Conservation (phyloP, 2,329 filamentous ascomycete species). For the Curvularia eragrostidis region DNA sequence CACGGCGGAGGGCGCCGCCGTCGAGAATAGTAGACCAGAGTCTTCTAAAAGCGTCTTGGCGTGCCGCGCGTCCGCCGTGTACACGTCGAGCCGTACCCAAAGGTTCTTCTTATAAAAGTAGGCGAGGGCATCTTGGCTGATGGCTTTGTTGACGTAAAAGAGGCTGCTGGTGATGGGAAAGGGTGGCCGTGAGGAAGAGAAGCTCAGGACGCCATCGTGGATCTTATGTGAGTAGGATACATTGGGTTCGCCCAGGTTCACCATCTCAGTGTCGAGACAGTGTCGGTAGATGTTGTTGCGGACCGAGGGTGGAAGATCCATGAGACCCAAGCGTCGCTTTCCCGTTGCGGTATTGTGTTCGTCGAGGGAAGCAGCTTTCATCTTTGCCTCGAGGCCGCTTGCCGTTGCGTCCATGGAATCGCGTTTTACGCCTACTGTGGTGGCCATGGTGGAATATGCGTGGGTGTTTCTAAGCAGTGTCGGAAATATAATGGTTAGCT, state of each 20-base stretch:
- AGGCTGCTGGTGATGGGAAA: slow-evolving; percentile 36
- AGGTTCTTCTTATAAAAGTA: slow-evolving; percentile 47
- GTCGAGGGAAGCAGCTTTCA: slow-evolving; percentile 23
- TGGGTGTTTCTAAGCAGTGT: background rate
- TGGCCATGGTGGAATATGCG: slow-evolving; percentile 4
- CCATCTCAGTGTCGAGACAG: slow-evolving; percentile 45
- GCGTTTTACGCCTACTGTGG: slow-evolving; percentile 23
- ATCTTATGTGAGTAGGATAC: slow-evolving; percentile 42
- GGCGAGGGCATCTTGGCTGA: slow-evolving; percentile 29
- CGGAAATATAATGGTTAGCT: background rate
- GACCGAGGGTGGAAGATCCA: slow-evolving; percentile 36
- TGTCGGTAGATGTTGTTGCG: slow-evolving; percentile 46
- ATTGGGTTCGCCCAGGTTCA: slow-evolving; percentile 36
- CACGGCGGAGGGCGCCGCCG: slow-evolving; percentile 12
- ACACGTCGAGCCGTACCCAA: slow-evolving; percentile 37
- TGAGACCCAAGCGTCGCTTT: slow-evolving; percentile 36
- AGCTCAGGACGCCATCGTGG: slow-evolving; percentile 30
- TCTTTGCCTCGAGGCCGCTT: slow-evolving; percentile 21
- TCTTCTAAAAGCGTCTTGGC: slow-evolving; percentile 43
- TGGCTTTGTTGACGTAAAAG: slow-evolving; percentile 37
- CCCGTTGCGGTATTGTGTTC: slow-evolving; percentile 8
- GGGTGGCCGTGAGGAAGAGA: slow-evolving; percentile 38
- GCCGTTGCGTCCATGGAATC: slow-evolving; percentile 44
- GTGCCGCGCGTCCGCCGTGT: slow-evolving; percentile 36
- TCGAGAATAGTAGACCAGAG: slow-evolving; percentile 41